Percentiles rank a stretch among this genome's conserved stretches.
Conservation (phyloP, 371 early-diverging fungal genomes). For the Mucor lusitanicus region DNA sequence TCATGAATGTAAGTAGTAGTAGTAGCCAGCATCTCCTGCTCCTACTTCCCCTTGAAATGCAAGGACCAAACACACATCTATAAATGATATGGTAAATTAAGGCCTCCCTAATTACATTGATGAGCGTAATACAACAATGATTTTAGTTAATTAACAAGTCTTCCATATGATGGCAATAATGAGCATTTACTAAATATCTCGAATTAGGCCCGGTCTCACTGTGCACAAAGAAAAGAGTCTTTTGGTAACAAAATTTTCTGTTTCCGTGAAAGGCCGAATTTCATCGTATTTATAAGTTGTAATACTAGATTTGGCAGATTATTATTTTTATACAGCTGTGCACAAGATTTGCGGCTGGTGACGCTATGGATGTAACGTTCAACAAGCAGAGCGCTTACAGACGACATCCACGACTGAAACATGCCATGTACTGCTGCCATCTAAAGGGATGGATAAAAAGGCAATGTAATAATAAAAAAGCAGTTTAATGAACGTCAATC, state of each 20-base stretch:
- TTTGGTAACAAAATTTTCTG: background rate
- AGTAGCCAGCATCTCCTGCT: background rate
- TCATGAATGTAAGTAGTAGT: background rate
- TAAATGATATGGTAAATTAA: background rate
- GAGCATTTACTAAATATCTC: background rate
- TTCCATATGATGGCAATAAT: background rate
- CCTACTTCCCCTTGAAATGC: background rate
- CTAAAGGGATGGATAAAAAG: background rate
- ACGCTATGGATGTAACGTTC: background rate
- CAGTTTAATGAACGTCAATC: background rate
- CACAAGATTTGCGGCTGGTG: constrained; percentile 2
- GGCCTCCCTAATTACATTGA: background rate
- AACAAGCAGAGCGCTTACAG: background rate
- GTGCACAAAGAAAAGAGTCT: background rate
- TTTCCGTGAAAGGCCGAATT: background rate
- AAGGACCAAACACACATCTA: background rate
- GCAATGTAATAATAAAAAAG: background rate
- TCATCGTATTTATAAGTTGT: background rate
- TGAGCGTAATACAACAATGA: background rate
- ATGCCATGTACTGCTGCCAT: background rate
- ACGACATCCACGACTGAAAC: background rate
- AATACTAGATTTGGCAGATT: background rate
- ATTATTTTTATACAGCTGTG: background rate
- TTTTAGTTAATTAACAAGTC: background rate
- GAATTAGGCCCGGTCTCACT: background rate